Evolutionary conservation across 2,329 filamentous ascomycete species (phyloP), one percentile per base, ranked within the genome.

Genomic region (Fusarium floridanum): DNA sequence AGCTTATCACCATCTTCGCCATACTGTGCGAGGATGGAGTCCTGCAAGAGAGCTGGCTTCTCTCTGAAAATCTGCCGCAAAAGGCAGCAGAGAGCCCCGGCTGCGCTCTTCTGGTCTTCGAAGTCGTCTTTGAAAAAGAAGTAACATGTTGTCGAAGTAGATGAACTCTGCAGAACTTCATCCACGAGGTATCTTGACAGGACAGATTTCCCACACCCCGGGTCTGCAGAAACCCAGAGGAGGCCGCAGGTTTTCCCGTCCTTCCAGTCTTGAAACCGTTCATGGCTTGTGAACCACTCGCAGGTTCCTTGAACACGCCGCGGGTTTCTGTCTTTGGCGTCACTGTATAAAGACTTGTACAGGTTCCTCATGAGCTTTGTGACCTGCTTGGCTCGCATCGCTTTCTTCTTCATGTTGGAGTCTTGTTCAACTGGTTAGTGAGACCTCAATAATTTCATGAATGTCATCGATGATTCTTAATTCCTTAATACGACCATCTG

Each of bases 61-160:
- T 77, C 67, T 0, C 6, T 39, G 48, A 86, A 82, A 1, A 86
- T 62, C 36, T 86, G 84, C 16, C 80, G 81, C 3, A 86, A 45
- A 0, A 86, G 70, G 22, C 77, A 80, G 24, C 80, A 79, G 0
- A 86, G 39, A 6, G 84, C 84, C 29, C 29, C 70, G 6, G 65
- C 68, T 4, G 71, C 36, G 10, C 55, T 79, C 16, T 66, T 82
- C 50, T 85, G 82, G 17, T 84, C 80, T 5, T 80, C 72, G 17
- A 80, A 81, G 24, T 85, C 83, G n/a, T 85, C 83, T 39, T 85
- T 85, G 77, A 86, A 86, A 72, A 86, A 86, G 77, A 85, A 87
- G 59, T 85, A 86, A 53, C 82, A 84, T 5, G 74, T 77, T 0
- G 76, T 81, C 16, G 71, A 75, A 1, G 57, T 45, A 2, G 48